Conservation (phyloP, 75 land plant species). For the Cunninghamia lanceolata region DNA sequence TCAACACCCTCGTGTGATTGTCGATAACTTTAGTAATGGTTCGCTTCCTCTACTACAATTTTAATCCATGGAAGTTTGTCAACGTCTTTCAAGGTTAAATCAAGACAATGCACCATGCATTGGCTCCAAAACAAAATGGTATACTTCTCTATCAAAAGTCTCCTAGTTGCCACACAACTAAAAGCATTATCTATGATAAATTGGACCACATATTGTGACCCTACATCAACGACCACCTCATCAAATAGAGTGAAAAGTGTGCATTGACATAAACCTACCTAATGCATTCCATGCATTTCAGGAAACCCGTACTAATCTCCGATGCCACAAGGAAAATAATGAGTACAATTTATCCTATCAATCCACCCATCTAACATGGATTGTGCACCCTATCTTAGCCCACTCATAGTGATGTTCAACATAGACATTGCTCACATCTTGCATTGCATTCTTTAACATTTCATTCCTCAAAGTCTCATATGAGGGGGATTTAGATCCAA, state of each 20-base stretch:
- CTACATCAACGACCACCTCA: background rate
- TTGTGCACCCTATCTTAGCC: constrained; percentile 46
- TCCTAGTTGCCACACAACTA: background rate
- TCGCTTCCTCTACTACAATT: background rate
- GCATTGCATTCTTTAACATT: constrained; percentile 38
- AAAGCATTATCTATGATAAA: background rate
- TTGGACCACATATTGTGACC: background rate
- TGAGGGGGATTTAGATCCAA: constrained; percentile 12
- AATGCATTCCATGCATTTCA: constrained; percentile 32
- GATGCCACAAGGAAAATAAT: constrained; percentile 10
- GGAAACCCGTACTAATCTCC: constrained; percentile 31
- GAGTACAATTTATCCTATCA: constrained; percentile 37
- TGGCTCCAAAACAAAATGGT: background rate
- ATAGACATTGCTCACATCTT: constrained; percentile 20
- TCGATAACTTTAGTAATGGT: too few relatives aligned
- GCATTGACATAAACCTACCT: constrained; percentile 10
- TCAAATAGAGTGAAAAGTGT: constrained; percentile 11
- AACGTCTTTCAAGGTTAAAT: too few relatives aligned
- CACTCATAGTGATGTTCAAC: constrained; percentile 36
- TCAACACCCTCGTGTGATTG: too few relatives aligned
- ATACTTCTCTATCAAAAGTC: background rate
- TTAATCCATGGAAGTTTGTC: background rate
- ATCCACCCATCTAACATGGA: constrained; percentile 58
- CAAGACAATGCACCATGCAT: background rate
- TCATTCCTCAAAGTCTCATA: constrained; percentile 22